Evolutionary conservation across 208 protist species (phyloP).

Genomic region (Jaenimonas drosophilae): DNA sequence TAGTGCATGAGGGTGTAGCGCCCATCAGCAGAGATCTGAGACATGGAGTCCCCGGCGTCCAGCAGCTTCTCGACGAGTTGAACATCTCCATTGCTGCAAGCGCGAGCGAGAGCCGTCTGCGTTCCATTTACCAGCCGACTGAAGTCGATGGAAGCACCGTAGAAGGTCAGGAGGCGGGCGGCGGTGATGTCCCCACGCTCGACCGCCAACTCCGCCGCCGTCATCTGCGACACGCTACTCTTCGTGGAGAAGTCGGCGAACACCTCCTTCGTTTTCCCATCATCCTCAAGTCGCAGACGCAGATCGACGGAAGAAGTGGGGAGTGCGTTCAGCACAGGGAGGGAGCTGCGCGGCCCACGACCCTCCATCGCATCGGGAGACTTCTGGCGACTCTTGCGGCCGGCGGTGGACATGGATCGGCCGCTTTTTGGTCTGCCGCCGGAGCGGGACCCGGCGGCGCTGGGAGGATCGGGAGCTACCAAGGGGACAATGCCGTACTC

Average conservation of each 20-base stretch:
- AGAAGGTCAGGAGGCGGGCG: constrained; percentile 47
- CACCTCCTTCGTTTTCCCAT: neutral
- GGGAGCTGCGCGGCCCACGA: constrained; percentile 1
- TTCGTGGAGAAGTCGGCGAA: constrained; percentile 16
- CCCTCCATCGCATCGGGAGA: constrained; percentile 1
- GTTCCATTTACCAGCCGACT: constrained; percentile 30
- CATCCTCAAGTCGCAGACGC: neutral
- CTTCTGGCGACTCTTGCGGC: neutral
- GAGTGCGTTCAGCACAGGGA: neutral
- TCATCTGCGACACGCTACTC: constrained; percentile 12
- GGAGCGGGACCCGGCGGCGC: neutral
- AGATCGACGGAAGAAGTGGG: neutral
- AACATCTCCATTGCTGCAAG: constrained; percentile 39
- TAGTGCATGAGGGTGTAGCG: constrained; percentile 85
- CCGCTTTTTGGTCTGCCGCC: too few species aligned
- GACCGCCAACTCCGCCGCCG: constrained; percentile 28
- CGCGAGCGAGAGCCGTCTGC: constrained; percentile 55
- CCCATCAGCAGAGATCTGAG: constrained; percentile 57
- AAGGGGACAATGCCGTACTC: constrained; percentile 16
- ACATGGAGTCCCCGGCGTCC: constrained; percentile 35
- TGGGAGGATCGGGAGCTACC: neutral
- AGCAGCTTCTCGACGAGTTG: constrained; percentile 48
- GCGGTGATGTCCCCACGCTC: constrained; percentile 22
- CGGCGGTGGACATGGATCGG: neutral
- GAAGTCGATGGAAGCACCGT: constrained; percentile 19